Evolutionary conservation across 371 early-diverging fungal genomes (phyloP), one percentile per base, ranked within the genome.

Genomic region (Lichtheimia corymbifera): DNA sequence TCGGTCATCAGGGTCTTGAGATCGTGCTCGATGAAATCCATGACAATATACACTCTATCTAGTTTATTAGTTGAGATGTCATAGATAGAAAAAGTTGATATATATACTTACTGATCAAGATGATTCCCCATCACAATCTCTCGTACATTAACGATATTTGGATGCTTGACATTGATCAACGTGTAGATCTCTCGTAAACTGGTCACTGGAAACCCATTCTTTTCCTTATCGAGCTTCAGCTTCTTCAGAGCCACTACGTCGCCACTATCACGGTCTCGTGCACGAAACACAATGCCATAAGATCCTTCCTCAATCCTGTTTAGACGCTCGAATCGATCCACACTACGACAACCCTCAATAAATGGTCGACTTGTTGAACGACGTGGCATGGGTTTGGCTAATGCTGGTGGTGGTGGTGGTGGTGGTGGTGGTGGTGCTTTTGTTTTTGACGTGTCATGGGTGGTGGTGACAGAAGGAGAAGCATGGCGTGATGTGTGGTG

Each of bases 291-390:
- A 20, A 99, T 88, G 13, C 99, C 99, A 74, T 99, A 99, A 0
- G 99, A 91, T 17, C 99, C 99, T 74, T 99, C 99, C 56, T 95
- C 98, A 65, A 99, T 99, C 63, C 92, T 85, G 79, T 97, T 97
- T 20, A 98, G 82, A 50, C 91, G 91, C 64, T 96, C 94, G 77
- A 93, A 98, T 56, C 83, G 74, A 62, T 93, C 93, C 0, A 94
- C 94, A 63, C 77, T 82, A 14, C 96, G 85, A 63, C 94, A 95
- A 40, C 75, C 73, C 27, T 75, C 41, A 17, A 79, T 50, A 50
- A 67, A 65, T 17, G 66, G 68, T 14, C 61, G 43, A 12, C 18
- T 17, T 13, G 45, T 57, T 27, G 50, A 50, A 35, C 52, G 45
- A 0, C 50, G 51, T 28, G 49, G 17, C 27, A 30, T 50, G 41